Conservation (phyloP, 768 basidiomycete genomes). For the Mycena rebaudengoi region DNA sequence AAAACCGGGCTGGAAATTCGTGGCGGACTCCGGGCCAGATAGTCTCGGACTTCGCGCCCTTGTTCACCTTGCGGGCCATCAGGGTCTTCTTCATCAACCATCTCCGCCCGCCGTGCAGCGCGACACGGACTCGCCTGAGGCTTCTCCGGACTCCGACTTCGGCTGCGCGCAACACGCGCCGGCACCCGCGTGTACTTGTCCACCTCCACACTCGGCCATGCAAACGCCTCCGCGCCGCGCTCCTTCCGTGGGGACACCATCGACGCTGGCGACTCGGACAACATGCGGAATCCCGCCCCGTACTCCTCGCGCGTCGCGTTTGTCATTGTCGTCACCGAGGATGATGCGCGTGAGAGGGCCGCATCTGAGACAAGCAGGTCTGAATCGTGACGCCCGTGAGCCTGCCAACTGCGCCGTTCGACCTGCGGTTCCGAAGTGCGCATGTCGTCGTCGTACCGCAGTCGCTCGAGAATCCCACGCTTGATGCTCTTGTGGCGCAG, state of each 20-base stretch:
- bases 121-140: too few species aligned
- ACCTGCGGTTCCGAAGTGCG: slow-evolving; percentile 34
- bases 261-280: slow-evolving; percentile 44
- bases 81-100: too few species aligned
- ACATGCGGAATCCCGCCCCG: slow-evolving; percentile 53
- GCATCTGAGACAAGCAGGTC: slow-evolving; percentile 26
- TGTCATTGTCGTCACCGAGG: slow-evolving; percentile 30
- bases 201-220: slow-evolving; percentile 26
- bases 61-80: too few species aligned
- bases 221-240: slow-evolving; percentile 24
- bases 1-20: slow-evolving; percentile 23
- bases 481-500: slow-evolving; percentile 61
- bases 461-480: slow-evolving; percentile 56
- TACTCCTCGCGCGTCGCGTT: too few species aligned
- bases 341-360: slow-evolving; percentile 25
- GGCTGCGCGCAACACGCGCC: slow-evolving; percentile 33
- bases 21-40: slow-evolving; percentile 23
- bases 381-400: slow-evolving; percentile 24
- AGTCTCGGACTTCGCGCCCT: too few species aligned
- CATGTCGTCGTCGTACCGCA: slow-evolving; percentile 40
- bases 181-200: slow-evolving; percentile 55
- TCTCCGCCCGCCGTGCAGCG: too few species aligned
- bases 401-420: slow-evolving; percentile 29
- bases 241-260: slow-evolving; percentile 14
- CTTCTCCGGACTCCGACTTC: slow-evolving; percentile 37